Evolutionary conservation across 1,284 basidiomycete species (phyloP), one percentile per base, ranked within the genome.

Genomic region (Leccinum subfulvum): DNA sequence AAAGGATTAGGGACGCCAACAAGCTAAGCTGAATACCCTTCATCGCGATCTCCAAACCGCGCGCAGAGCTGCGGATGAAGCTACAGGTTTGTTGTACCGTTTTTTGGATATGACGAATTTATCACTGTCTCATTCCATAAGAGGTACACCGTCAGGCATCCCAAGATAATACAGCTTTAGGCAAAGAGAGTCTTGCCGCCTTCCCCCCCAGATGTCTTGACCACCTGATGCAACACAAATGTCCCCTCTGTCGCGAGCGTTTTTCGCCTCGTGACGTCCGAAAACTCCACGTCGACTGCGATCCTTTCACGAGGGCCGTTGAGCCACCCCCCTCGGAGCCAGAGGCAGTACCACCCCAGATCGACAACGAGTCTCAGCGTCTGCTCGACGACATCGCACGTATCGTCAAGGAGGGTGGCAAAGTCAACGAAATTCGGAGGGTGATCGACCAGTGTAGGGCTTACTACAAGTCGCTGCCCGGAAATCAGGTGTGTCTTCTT

Each of bases 111-210:
- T 18, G 14, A 13, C 6, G 26, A 16, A 54, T 60, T 61, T 63
- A 23, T 66, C 10, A 23, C 21, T 14, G 4, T 13, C 3, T 62
- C 44, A 23, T 65, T 21, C 51, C 13, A 5, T 18, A 72, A 90
- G 92, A 94, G 78, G 87, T 88, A 47, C 91, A 94, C 70, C 81
- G 91, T 61, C 86, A 82, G 67, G 84, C 88, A 3, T 89, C 91
- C 14, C 84, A 89, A 67, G 80, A 87, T 55, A 95, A 93, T 55
- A 79, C 93, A 52, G 88, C 90, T 0, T 79, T 99, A 4, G 92
- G 86, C 62, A 89, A 93, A 70, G 90, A 91, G 61, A 93, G 90
- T 69, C 79, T 98, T 10, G 88, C 90, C 56, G n/a, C 39, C 16
- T 41, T 41, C 8, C 39, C 39, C 39, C 41, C 9, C 26, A 75